Conservation (phyloP, 495 filamentous ascomycete genomes). For the Xylona heveae region DNA sequence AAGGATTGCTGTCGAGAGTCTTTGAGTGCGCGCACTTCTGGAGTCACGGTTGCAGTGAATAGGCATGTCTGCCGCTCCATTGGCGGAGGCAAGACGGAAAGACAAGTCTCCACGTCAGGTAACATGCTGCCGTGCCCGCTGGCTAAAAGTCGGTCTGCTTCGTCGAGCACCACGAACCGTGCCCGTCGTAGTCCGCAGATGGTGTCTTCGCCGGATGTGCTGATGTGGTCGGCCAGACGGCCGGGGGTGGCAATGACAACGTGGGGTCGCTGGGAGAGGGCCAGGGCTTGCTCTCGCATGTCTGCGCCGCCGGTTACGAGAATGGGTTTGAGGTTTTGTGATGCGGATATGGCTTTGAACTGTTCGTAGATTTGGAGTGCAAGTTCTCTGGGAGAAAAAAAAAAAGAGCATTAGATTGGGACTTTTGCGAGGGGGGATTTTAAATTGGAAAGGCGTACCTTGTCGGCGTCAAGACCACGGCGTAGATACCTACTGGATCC, state of each 20-base stretch:
- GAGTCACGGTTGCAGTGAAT: constrained; percentile 92
- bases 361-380: constrained; percentile 94
- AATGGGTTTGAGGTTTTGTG: constrained; percentile 63
- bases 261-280: constrained; percentile 61
- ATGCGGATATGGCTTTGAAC: constrained; percentile 71
- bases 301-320: constrained; percentile 82
- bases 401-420: neutral
- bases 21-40: constrained; percentile 75
- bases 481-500: constrained; percentile 83
- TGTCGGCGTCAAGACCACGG: constrained; percentile 74
- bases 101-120: constrained; percentile 76
- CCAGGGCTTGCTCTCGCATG: constrained; percentile 77
- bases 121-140: constrained; percentile 66
- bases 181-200: constrained; percentile 55
- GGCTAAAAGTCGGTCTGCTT: constrained; percentile 79
- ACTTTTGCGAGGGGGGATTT: neutral
- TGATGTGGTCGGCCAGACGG: constrained; percentile 83
- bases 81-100: constrained; percentile 52
- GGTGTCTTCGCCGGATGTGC: constrained; percentile 74
- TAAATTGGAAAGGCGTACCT: constrained; percentile 23
- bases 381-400: constrained; percentile 39
- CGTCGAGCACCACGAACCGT: constrained; percentile 79
- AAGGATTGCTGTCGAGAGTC: too few species aligned
- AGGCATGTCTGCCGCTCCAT: constrained; percentile 66
- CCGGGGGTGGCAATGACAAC: constrained; percentile 90